A percentile compares a stretch with the other conserved stretches of the same genome.
These are phyloP conservation scores for Thinopyrum obtusiflorum DNA, from an alignment of 202 grass and related monocot species.

Conservation along the genomic window DNA sequence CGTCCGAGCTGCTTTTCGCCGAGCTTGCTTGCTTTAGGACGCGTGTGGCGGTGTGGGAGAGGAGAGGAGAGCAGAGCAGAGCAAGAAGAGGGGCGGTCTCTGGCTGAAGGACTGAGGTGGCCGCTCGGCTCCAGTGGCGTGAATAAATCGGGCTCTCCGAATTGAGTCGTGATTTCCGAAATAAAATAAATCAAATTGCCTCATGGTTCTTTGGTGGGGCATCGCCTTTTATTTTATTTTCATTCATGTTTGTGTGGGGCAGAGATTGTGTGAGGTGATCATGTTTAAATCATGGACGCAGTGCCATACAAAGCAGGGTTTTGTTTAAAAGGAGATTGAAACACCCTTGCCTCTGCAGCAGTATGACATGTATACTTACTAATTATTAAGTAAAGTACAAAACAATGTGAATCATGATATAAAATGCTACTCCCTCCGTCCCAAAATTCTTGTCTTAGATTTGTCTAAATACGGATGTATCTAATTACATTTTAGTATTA, in stretches of 20 bases:
- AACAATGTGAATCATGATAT: too few species aligned
- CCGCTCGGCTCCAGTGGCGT: not conserved
- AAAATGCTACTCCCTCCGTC: too few species aligned
- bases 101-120: not conserved
- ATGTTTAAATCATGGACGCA: constrained; percentile 4
- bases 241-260: not conserved
- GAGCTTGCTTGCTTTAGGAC: not conserved
- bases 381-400: too few species aligned
- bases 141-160: not conserved
- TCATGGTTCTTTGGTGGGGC: not conserved
- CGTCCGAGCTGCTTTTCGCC: not conserved
- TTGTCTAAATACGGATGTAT: too few species aligned
- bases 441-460: too few species aligned
- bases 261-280: not conserved
- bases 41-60: not conserved
- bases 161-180: not conserved
- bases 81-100: not conserved
- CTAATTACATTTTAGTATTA: too few species aligned
- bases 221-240: not conserved
- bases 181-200: not conserved
- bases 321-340: too few species aligned
- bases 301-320: not conserved
- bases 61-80: not conserved
- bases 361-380: too few species aligned
- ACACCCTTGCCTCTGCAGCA: too few species aligned